Conservation (phyloP, 805 yeast species). For the Hagleromyces aurorensis region DNA sequence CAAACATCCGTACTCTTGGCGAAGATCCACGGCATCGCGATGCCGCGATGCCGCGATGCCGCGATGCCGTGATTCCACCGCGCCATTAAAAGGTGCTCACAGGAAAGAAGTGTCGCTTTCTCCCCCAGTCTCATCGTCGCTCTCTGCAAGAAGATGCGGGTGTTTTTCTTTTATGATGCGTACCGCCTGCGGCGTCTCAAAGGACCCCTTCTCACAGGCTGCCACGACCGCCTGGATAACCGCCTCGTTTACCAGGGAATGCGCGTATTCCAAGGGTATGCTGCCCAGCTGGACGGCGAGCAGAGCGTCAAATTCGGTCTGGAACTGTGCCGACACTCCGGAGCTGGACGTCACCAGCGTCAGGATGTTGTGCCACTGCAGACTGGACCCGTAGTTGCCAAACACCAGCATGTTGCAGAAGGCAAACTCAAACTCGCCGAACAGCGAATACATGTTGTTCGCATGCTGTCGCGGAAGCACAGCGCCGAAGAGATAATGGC, state of each 20-base stretch:
- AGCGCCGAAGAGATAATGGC: constrained; percentile 45
- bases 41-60: too few relatives aligned
- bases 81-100: too few relatives aligned
- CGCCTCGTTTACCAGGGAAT: constrained; percentile 14
- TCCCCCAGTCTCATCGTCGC: not conserved
- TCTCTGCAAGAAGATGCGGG: not conserved
- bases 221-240: too few relatives aligned
- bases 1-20: too few relatives aligned
- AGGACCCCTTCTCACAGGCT: constrained; percentile 10
- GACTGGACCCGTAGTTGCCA: constrained; percentile 55
- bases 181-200: constrained; percentile 6
- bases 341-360: constrained; percentile 30
- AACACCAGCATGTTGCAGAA: constrained; percentile 43
- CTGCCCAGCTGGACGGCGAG: constrained; percentile 15
- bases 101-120: too few relatives aligned
- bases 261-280: constrained; percentile 22
- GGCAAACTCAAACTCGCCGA: constrained; percentile 49
- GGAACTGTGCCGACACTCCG: constrained; percentile 4
- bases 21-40: too few relatives aligned
- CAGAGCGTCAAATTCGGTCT: constrained; percentile 12
- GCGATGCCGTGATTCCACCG: too few relatives aligned
- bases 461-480: constrained; percentile 26
- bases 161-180: not conserved
- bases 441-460: constrained; percentile 22
- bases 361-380: constrained; percentile 54